These are phyloP conservation scores for Citrus unshiu DNA, from an alignment of 345 rosid species.

Conservation along the genomic window DNA sequence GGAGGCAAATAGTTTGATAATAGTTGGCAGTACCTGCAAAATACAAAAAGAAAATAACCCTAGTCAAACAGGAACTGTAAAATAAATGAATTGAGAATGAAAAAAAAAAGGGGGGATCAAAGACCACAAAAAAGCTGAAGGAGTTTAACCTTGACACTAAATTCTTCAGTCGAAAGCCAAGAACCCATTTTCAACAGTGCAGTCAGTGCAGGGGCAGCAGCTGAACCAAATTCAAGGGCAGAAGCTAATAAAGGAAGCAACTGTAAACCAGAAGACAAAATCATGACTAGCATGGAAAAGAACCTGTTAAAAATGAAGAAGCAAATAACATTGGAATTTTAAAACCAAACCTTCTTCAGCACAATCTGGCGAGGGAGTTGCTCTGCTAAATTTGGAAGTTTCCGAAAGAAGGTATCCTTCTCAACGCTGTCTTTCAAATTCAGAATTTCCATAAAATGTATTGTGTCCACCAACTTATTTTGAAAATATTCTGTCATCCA, in stretches of 20 bases:
- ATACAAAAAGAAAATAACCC: constrained; percentile 14
- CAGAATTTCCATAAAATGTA: constrained; percentile 99
- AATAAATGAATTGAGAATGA: constrained; percentile 1
- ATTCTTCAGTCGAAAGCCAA: constrained; percentile 94
- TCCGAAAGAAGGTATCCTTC: constrained; percentile 95
- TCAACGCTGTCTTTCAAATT: constrained; percentile 91
- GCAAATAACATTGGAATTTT: constrained; percentile 19
- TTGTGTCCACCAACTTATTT: constrained; percentile 98
- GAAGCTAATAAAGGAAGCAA: constrained; percentile 96
- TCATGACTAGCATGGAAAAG: constrained; percentile 22
- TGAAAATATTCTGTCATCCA: constrained; percentile 87
- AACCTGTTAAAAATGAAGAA: constrained; percentile 2
- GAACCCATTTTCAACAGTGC: constrained; percentile 91
- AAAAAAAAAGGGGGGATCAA: neutral
- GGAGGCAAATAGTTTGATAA: constrained; percentile 86
- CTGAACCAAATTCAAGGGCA: constrained; percentile 97
- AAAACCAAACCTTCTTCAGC: constrained; percentile 70
- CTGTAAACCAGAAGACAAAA: constrained; percentile 48
- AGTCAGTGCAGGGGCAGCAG: constrained; percentile 90
- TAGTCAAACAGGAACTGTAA: constrained; percentile 2
- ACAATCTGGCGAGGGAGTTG: constrained; percentile 98
- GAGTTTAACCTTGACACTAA: constrained; percentile 64
- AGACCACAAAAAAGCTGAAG: neutral
- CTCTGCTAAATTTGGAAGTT: constrained; percentile 93
- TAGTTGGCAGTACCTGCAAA: constrained; percentile 75